Conservation (phyloP, 148 eudicot genomes). For the Chenopodium album region DNA sequence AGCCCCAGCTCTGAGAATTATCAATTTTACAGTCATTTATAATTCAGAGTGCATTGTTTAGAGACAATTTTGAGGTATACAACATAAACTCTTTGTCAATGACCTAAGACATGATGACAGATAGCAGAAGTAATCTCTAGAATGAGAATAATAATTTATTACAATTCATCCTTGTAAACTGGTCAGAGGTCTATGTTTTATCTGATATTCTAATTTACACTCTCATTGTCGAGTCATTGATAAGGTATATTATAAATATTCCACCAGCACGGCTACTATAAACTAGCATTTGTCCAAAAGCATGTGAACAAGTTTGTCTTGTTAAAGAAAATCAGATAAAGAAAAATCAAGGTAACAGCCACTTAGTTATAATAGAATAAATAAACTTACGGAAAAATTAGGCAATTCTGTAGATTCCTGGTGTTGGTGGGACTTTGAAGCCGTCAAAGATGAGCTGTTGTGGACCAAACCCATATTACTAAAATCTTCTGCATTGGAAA, state of each 20-base stretch:
- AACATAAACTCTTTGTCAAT: not conserved
- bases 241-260: not conserved
- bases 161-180: not conserved
- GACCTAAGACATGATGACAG: no score
- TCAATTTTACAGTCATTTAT: no score
- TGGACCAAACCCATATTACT: slow-evolving; percentile 54
- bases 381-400: slow-evolving; percentile 62
- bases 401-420: slow-evolving; percentile 54
- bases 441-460: slow-evolving; percentile 44
- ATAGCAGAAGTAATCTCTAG: not conserved
- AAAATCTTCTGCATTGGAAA: slow-evolving; percentile 46
- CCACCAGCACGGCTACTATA: not conserved
- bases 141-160: not conserved
- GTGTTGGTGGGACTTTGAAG: slow-evolving; percentile 56
- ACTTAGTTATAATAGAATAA: not conserved
- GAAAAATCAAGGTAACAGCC: not conserved
- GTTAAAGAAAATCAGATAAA: not conserved
- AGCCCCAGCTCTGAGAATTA: no score
- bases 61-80: no score
- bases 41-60: no score
- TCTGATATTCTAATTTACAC: not conserved
- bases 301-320: not conserved
- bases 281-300: not conserved
- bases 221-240: not conserved
- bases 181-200: not conserved